Evolutionary conservation across 2,329 filamentous ascomycete species (phyloP), one percentile per base, ranked within the genome.

Genomic region (Blastomyces parvus): DNA sequence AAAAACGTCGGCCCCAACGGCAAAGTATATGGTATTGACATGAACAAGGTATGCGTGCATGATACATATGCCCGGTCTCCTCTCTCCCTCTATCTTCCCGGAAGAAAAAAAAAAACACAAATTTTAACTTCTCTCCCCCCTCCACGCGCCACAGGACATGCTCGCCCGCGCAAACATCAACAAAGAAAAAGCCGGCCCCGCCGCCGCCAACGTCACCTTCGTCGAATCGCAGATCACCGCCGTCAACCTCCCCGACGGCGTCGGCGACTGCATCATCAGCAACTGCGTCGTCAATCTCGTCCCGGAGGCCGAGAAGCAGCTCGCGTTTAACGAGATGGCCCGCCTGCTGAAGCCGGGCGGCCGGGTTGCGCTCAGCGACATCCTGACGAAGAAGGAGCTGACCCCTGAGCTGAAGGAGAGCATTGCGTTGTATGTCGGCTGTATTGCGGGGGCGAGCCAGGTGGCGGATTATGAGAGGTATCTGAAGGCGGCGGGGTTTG

Each of bases 211-310:
- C 66, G 76, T 81, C 2, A 68, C 74, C 14, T 86, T 87, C 63
- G 67, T 85, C 63, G 72, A 84, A 64, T 74, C 77, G 2, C 69
- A 68, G 22, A 86, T 87, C 68, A 84, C 81, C 0, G 67, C 73
- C 3, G 80, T 85, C 25, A 72, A 78, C 0, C 72, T 86, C 0
- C 69, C 74, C 0, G 66, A 72, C 11, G 68, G 65, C 9, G 79
- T 69, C 19, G 81, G 78, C 22, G 78, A 86, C 71, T 82, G 81
- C 67, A 80, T 88, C 63, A 85, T 87, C 66, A 83, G 80, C 66
- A 88, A 88, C 72, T 88, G 85, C 64, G 84, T 86, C 33, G 74
- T 87, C 64, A 86, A 86, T 66, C 80, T 86, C 0, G 81, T 86
- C 0, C 83, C 83, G 0, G 70, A 73, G 9, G 63, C 65, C 0